phyloP scores from a whole-genome alignment of 176 grass and related monocot species.

The Zoysia japonica region DNA sequence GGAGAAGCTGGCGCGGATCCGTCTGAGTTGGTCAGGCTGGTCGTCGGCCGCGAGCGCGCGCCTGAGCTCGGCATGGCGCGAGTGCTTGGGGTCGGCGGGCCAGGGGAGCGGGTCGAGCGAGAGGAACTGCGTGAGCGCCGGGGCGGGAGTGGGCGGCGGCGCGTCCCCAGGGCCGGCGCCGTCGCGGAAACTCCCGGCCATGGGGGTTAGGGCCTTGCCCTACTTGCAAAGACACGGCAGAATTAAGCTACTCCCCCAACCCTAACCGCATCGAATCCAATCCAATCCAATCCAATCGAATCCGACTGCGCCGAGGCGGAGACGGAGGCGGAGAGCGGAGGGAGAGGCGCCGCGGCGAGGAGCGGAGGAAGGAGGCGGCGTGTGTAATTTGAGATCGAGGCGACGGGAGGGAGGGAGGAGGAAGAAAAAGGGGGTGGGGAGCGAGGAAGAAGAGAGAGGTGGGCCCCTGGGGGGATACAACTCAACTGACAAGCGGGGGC shows the following conservation, averaged over 20 bases:
- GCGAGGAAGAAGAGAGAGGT: too few relatives aligned
- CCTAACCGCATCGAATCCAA: neutral
- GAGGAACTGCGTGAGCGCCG: conserved; percentile 57
- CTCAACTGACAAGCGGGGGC: too few relatives aligned
- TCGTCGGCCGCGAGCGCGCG: conserved; percentile 67
- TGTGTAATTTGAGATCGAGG: too few relatives aligned
- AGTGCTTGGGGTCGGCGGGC: conserved; percentile 50
- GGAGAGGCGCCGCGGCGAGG: too few relatives aligned
- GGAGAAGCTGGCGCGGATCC: conserved; percentile 51
- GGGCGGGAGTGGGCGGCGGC: conserved; percentile 36
- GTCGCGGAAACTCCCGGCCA: conserved; percentile 45
- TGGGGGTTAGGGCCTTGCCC: conserved; percentile 8
- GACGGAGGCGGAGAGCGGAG: too few relatives aligned
- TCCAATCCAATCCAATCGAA: neutral
- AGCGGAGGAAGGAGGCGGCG: too few relatives aligned
- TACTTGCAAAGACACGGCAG: too few relatives aligned
- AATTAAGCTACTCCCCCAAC: neutral
- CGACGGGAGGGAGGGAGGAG: too few relatives aligned
- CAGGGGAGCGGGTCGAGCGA: conserved; percentile 44
- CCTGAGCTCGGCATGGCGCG: conserved; percentile 55
- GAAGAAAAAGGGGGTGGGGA: too few relatives aligned
- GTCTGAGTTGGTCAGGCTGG: conserved; percentile 58
- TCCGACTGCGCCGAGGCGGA: too few relatives aligned
- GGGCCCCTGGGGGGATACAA: too few relatives aligned
- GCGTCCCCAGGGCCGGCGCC: conserved; percentile 12